A percentile compares a stretch with the other conserved stretches of the same genome.
phyloP scores from a whole-genome alignment of 2,329 filamentous ascomycete genomes.

The Talaromyces sp. region DNA sequence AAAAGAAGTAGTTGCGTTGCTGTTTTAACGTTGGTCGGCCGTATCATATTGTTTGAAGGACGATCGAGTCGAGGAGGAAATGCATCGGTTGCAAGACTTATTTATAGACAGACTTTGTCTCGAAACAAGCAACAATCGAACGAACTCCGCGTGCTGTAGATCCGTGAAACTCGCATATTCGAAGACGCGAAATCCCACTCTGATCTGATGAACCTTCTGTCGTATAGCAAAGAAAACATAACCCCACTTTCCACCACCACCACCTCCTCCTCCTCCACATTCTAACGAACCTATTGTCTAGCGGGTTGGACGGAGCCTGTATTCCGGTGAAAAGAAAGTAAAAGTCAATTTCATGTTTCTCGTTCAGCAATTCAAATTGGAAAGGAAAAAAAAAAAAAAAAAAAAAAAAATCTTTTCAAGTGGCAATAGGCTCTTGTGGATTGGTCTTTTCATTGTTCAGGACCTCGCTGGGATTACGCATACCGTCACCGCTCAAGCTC shows the following conservation, averaged over 20 bases:
- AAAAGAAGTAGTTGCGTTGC: slow-evolving; percentile 12
- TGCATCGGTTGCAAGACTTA: background rate
- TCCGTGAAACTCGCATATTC: background rate
- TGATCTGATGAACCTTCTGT: background rate
- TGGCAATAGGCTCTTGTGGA: slow-evolving; percentile 33
- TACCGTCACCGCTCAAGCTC: slow-evolving; percentile 47
- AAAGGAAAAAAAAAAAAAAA: too few species aligned
- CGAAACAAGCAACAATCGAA: background rate
- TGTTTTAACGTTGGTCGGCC: slow-evolving; percentile 25
- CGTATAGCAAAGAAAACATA: slow-evolving; percentile 10
- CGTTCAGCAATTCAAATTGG: slow-evolving; percentile 6
- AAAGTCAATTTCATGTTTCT: slow-evolving; percentile 48
- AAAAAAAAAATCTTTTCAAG: slow-evolving; percentile 16
- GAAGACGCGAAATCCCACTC: slow-evolving; percentile 4
- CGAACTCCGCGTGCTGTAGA: slow-evolving; percentile 13
- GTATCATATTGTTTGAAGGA: slow-evolving; percentile 25
- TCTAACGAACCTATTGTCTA: slow-evolving; percentile 46
- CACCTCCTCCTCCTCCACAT: background rate
- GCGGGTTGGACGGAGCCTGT: slow-evolving; percentile 54
- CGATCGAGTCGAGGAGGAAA: background rate
- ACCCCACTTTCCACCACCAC: background rate
- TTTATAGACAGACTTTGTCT: background rate
- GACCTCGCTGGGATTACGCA: slow-evolving; percentile 41
- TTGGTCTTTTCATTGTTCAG: slow-evolving; percentile 52
- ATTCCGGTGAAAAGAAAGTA: slow-evolving; percentile 46